phyloP scores from a whole-genome alignment of 352 stramenopile genomes.

The Pythium sp. region DNA sequence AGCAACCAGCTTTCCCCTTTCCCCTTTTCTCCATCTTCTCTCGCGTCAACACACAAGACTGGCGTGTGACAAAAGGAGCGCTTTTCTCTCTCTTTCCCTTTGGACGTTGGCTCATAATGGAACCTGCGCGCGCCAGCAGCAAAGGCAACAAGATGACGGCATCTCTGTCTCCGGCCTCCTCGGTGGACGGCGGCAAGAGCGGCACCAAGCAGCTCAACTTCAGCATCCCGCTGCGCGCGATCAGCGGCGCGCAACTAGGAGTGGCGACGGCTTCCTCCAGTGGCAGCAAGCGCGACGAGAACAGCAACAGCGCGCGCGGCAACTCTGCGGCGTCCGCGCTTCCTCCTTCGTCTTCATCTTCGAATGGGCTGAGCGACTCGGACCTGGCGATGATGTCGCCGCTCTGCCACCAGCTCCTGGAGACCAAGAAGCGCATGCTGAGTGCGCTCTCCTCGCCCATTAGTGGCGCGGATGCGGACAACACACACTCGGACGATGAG shows the following conservation, averaged over 20 bases:
- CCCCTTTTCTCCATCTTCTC: neutral
- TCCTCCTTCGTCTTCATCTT: neutral
- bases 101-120: neutral
- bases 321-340: neutral
- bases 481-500: slow-evolving; percentile 46
- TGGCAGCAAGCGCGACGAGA: slow-evolving; percentile 13
- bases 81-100: neutral
- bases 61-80: neutral
- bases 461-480: slow-evolving; percentile 21
- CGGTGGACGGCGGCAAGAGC: neutral
- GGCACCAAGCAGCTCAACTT: slow-evolving; percentile 11
- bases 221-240: slow-evolving; percentile 16
- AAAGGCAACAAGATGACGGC: neutral
- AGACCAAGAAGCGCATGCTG: slow-evolving; percentile 50
- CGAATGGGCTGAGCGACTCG: slow-evolving; percentile 7
- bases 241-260: neutral
- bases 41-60: neutral
- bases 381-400: slow-evolving; percentile 27
- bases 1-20: neutral
- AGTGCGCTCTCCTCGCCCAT: slow-evolving; percentile 19
- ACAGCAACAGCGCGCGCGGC: neutral
- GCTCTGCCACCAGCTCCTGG: slow-evolving; percentile 33
- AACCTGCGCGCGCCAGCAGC: neutral
- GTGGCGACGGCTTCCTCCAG: neutral
- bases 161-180: neutral